Evolutionary conservation across 257 asterid genomes (phyloP).

Genomic region (Oldenlandia corymbosa): DNA sequence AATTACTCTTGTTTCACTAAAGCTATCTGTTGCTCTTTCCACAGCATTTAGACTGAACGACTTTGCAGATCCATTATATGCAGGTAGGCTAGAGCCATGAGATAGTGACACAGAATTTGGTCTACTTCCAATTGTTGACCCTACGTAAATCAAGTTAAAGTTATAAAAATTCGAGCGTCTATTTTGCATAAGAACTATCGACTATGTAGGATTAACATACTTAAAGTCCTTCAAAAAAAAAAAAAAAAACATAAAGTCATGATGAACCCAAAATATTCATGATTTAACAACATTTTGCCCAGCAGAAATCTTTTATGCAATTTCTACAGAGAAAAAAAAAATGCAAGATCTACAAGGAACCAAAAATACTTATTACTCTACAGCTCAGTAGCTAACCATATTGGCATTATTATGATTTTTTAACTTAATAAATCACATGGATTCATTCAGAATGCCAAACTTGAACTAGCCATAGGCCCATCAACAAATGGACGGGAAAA

Average conservation of each 20-base stretch:
- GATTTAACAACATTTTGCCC: not conserved
- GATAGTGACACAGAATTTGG: conserved; percentile 68
- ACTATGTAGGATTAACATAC: not conserved
- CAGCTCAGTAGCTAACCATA: conserved; percentile 6
- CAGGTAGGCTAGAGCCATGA: conserved; percentile 69
- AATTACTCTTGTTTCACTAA: conserved; percentile 59
- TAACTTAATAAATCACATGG: not conserved
- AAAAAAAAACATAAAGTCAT: too few relatives aligned
- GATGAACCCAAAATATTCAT: not conserved
- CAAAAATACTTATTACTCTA: not conserved
- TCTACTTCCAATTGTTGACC: conserved; percentile 55
- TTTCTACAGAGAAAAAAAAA: too few relatives aligned
- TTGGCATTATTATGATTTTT: too few relatives aligned
- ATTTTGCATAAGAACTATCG: not conserved
- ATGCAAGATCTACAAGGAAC: not conserved
- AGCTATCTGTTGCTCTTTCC: conserved; percentile 75
- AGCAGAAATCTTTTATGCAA: not conserved
- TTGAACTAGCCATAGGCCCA: not conserved
- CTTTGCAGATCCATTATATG: conserved; percentile 74
- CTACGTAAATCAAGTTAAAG: conserved; percentile 23
- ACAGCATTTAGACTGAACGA: conserved; percentile 59
- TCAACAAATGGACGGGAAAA: not conserved
- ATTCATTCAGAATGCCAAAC: not conserved
- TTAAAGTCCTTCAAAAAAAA: too few relatives aligned
- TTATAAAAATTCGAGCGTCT: not conserved